phyloP scores from a whole-genome alignment of 176 grass and related monocot genomes.

The Dactylis glomerata region DNA sequence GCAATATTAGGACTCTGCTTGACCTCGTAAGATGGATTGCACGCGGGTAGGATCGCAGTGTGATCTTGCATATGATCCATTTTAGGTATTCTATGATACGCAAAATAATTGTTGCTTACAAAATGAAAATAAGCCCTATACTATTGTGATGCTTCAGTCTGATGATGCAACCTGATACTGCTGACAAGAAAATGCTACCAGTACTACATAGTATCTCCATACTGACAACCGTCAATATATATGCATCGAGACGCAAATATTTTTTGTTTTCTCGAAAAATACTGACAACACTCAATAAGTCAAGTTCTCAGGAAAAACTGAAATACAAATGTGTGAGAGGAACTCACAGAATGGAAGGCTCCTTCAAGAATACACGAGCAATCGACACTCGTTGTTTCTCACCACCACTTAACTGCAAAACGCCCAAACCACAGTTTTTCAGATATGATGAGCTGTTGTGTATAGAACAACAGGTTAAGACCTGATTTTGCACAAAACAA shows the following conservation, averaged over 20 bases:
- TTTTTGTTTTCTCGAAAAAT: neutral
- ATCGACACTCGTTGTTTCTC: constrained; percentile 98
- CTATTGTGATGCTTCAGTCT: neutral
- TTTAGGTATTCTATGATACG: neutral
- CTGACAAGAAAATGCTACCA: constrained; percentile 1
- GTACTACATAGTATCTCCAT: neutral
- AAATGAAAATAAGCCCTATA: neutral
- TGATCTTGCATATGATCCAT: neutral
- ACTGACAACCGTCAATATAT: neutral
- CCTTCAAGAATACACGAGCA: constrained; percentile 97
- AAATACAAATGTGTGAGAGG: constrained; percentile 22
- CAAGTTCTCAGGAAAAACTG: neutral
- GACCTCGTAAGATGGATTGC: neutral
- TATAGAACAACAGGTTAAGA: neutral
- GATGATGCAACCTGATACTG: neutral
- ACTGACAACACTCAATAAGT: neutral
- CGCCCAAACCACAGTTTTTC: constrained; percentile 20
- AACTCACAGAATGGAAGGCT: constrained; percentile 90
- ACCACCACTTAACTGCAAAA: constrained; percentile 88
- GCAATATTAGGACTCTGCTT: neutral
- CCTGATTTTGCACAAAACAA: constrained; percentile 19
- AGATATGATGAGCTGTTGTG: constrained; percentile 13
- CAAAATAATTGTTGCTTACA: neutral
- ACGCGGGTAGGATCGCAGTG: neutral
- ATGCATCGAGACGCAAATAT: neutral